Evolutionary conservation across 2,329 filamentous ascomycete species (phyloP).

Genomic region (Aspergillus amoenus): DNA sequence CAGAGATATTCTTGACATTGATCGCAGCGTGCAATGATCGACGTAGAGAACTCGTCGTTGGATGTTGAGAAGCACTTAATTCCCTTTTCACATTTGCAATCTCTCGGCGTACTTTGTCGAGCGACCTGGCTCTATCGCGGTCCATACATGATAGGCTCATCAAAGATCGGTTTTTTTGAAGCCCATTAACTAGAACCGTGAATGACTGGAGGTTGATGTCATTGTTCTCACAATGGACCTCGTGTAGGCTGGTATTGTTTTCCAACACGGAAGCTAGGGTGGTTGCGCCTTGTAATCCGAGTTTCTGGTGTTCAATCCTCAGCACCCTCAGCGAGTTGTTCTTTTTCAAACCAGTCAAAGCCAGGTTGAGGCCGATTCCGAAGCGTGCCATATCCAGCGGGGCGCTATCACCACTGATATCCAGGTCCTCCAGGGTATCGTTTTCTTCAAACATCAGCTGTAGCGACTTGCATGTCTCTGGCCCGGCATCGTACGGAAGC

Average conservation of each 20-base stretch:
- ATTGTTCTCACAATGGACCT: slow-evolving; percentile 71
- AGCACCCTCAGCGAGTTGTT: slow-evolving; percentile 63
- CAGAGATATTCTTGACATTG: slow-evolving; percentile 28
- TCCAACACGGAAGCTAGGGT: slow-evolving; percentile 68
- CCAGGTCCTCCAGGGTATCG: slow-evolving; percentile 63
- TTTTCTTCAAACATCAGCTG: slow-evolving; percentile 67
- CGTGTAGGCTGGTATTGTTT: slow-evolving; percentile 60
- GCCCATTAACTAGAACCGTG: slow-evolving; percentile 66
- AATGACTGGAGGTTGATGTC: slow-evolving; percentile 70
- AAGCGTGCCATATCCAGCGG: slow-evolving; percentile 69
- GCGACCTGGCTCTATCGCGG: slow-evolving; percentile 59
- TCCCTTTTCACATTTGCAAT: slow-evolving; percentile 53
- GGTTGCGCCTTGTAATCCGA: slow-evolving; percentile 68
- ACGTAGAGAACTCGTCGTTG: slow-evolving; percentile 41
- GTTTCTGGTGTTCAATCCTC: slow-evolving; percentile 66
- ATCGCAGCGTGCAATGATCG: slow-evolving; percentile 45
- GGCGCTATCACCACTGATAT: slow-evolving; percentile 71
- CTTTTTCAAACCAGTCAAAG: slow-evolving; percentile 62
- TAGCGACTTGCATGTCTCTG: slow-evolving; percentile 65
- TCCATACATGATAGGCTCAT: slow-evolving; percentile 64
- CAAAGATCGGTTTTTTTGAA: slow-evolving; percentile 65
- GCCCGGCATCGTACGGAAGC: slow-evolving; percentile 66
- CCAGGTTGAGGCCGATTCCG: slow-evolving; percentile 66
- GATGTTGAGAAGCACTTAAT: slow-evolving; percentile 25
- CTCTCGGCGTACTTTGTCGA: slow-evolving; percentile 59